A percentile compares a stretch with the other conserved stretches of the same genome.
Evolutionary conservation across 23 red algal species (phyloP).

Genomic region (Pyropia haitanensis): DNA sequence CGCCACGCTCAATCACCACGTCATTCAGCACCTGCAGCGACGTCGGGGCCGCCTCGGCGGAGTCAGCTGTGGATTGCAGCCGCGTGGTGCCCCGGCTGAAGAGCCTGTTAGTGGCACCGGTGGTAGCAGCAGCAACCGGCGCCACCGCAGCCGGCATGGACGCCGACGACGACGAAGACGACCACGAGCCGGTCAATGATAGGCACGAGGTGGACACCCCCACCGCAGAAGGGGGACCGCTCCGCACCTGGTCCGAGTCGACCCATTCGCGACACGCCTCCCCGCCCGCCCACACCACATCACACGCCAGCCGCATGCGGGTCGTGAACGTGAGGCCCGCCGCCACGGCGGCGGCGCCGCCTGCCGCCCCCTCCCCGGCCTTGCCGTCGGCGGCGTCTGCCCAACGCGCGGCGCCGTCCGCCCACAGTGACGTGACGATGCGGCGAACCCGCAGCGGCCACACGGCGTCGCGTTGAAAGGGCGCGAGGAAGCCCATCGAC

Average conservation of each 20-base stretch:
- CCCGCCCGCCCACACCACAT: conserved; percentile 12
- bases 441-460: too few species aligned
- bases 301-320: conserved; percentile 70
- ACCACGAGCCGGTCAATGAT: background rate
- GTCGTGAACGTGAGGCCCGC: conserved; percentile 35
- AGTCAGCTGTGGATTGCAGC: background rate
- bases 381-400: conserved; percentile 12
- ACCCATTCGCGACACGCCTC: background rate
- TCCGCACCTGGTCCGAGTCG: background rate
- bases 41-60: conserved; percentile 8
- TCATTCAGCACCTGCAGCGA: conserved; percentile 73
- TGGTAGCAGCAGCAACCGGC: background rate
- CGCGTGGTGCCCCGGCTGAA: background rate
- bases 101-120: background rate
- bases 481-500: conserved; percentile 73
- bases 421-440: too few species aligned
- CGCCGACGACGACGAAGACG: conserved; percentile 11
- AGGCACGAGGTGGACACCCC: too few species aligned
- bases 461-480: conserved; percentile 18
- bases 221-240: too few species aligned
- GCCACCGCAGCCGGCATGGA: background rate
- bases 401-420: too few species aligned
- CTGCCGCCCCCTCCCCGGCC: background rate
- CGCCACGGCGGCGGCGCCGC: too few species aligned
- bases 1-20: conserved; percentile 78